phyloP scores from a whole-genome alignment of 139 green algal genomes.

The Chlamydomonas incerta region DNA sequence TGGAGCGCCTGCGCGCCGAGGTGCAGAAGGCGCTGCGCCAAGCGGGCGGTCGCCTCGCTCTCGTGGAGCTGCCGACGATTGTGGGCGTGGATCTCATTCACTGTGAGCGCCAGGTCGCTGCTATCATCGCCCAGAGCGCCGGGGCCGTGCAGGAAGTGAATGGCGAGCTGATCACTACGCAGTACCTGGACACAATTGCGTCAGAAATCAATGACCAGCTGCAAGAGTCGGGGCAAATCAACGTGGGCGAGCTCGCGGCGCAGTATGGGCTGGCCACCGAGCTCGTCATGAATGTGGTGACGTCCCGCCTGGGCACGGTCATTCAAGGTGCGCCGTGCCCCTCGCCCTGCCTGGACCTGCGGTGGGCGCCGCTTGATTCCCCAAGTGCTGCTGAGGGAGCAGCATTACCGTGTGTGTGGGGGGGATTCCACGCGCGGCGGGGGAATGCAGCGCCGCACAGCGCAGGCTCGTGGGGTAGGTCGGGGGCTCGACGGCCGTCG shows the following conservation, averaged over 20 bases:
- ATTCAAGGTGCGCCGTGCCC: slow-evolving; percentile 55
- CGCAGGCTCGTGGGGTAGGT: too few relatives aligned
- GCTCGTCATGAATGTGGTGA: slow-evolving; percentile 75
- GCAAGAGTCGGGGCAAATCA: slow-evolving; percentile 75
- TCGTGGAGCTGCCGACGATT: slow-evolving; percentile 86
- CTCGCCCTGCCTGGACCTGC: too few relatives aligned
- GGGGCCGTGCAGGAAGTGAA: slow-evolving; percentile 80
- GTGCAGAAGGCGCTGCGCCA: slow-evolving; percentile 36
- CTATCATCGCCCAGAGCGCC: slow-evolving; percentile 53
- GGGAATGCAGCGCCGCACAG: too few relatives aligned
- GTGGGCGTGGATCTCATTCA: slow-evolving; percentile 84
- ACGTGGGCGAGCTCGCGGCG: slow-evolving; percentile 83
- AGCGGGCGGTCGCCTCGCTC: slow-evolving; percentile 77
- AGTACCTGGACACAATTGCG: slow-evolving; percentile 88
- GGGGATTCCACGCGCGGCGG: too few relatives aligned
- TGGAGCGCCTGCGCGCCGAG: slow-evolving; percentile 70
- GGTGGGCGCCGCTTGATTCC: too few relatives aligned
- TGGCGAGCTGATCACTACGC: slow-evolving; percentile 88
- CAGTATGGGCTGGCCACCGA: slow-evolving; percentile 84
- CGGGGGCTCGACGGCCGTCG: too few relatives aligned
- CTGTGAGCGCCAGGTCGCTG: slow-evolving; percentile 50
- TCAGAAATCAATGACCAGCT: slow-evolving; percentile 67
- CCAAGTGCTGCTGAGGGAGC: too few relatives aligned
- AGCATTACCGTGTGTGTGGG: too few relatives aligned
- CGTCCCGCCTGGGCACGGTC: slow-evolving; percentile 56